Evolutionary conservation across 495 filamentous ascomycete genomes (phyloP), one percentile per base, ranked within the genome.

Genomic region (Aspergillus campestris): DNA sequence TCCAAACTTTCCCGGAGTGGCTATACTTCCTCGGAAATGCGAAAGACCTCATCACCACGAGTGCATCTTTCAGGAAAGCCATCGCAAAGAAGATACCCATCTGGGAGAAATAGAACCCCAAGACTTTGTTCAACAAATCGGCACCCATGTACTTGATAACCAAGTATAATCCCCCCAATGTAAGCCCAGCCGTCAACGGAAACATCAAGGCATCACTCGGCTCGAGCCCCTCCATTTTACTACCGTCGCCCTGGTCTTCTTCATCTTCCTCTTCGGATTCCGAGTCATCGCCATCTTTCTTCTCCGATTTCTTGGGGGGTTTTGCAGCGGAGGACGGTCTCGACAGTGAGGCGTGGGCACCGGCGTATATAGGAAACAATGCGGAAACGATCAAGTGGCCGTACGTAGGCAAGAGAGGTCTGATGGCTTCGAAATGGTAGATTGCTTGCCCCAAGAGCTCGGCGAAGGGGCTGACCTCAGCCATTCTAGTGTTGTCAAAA

Each of bases 91-190:
- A 82, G 10, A 94, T 59, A 0, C 87, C 86, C 64, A 92, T 80
- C 35, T 75, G 58, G 1, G 86, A 87, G 62, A 95, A 88, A 67
- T 98, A 97, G 55, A 75, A 82, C 31, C 83, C 82, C 9, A 98
- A 67, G 13, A 94, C 78, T 66, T 84, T 86, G 66, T 91, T 97
- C 53, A 98, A 55, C 8, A 92, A 65, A 8, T 78, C 71, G 0
- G 91, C 86, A 51, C 92, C 75, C 24, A 94, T 73, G 75, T 83
- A 94, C 55, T 94, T 87, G 59, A 97, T 88, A 42, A 95, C 71
- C 55, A 90, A 79, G 65, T 96, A 97, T 9, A 98, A 72, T 0
- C 80, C 82, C 28, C 82, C 72, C 8, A 98, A 77, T 0, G 82
- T 78, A 2, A 66, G 47, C 5, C 82, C 92, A 7, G 89, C 91